These are phyloP conservation scores for Sideroxylon spinosum DNA, from an alignment of 179 eudicot species.

Conservation along the genomic window DNA sequence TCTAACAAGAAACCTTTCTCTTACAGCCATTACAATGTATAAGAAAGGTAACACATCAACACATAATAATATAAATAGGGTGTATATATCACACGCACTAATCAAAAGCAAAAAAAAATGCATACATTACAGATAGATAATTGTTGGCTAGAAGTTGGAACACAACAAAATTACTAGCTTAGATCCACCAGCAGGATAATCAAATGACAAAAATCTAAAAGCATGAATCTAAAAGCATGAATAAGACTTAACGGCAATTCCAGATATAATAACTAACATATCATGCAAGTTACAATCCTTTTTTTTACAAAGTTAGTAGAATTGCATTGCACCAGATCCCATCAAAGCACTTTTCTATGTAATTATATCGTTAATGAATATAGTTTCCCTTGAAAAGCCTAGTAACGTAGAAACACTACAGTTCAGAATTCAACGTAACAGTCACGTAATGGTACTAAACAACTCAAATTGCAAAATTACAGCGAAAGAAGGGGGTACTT, in stretches of 20 bases:
- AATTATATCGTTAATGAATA: neutral
- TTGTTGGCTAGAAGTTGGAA: neutral
- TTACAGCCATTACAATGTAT: neutral
- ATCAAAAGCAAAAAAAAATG: too few species aligned
- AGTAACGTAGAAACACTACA: neutral
- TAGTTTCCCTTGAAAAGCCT: neutral
- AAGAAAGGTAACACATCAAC: neutral
- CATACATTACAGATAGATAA: neutral
- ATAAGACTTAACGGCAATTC: neutral
- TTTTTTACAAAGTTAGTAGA: neutral
- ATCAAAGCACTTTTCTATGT: neutral
- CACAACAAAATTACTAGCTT: neutral
- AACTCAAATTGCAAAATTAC: neutral
- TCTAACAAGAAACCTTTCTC: neutral
- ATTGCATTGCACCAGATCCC: neutral
- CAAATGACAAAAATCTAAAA: constrained; percentile 1
- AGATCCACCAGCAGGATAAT: neutral
- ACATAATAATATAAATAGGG: constrained; percentile 2
- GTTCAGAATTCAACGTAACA: neutral
- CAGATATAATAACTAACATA: neutral
- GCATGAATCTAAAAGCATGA: constrained; percentile 6
- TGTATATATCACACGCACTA: neutral
- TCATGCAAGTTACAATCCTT: neutral
- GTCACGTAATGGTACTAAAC: neutral
- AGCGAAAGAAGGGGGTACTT: neutral